Evolutionary conservation across 2,329 filamentous ascomycete species (phyloP).

Genomic region (Neurospora sp.): DNA sequence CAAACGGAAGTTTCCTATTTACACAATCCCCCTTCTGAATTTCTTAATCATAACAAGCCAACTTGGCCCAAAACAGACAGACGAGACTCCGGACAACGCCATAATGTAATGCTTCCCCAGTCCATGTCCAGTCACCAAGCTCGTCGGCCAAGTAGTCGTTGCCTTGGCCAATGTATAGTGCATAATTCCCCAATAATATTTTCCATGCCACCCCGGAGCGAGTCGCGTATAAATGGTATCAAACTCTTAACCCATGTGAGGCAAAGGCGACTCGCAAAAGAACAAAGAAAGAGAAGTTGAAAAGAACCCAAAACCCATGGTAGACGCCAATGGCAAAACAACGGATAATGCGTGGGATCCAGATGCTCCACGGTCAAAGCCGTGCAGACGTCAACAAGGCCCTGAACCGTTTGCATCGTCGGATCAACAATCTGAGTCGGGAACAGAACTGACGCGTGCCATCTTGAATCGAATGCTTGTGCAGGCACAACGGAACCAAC

Average conservation of each 20-base stretch:
- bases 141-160: background rate
- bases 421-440: background rate
- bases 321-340: background rate
- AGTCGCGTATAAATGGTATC: constrained; percentile 11
- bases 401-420: background rate
- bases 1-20: constrained; percentile 3
- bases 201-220: constrained; percentile 2
- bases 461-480: background rate
- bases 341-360: background rate
- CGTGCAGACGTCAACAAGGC: background rate
- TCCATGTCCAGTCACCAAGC: constrained; percentile 2
- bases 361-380: background rate
- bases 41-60: background rate
- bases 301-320: background rate
- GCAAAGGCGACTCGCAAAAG: background rate
- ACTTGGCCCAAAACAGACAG: background rate
- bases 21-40: background rate
- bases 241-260: constrained; percentile 1
- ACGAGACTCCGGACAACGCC: background rate
- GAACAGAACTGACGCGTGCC: background rate
- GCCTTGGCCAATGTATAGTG: background rate
- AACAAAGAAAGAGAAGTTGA: background rate
- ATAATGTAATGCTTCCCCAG: constrained; percentile 1
- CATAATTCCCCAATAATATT: background rate
- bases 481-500: background rate